Evolutionary conservation across 1,284 basidiomycete genomes (phyloP).

Genomic region (Sporisorium graminicola): DNA sequence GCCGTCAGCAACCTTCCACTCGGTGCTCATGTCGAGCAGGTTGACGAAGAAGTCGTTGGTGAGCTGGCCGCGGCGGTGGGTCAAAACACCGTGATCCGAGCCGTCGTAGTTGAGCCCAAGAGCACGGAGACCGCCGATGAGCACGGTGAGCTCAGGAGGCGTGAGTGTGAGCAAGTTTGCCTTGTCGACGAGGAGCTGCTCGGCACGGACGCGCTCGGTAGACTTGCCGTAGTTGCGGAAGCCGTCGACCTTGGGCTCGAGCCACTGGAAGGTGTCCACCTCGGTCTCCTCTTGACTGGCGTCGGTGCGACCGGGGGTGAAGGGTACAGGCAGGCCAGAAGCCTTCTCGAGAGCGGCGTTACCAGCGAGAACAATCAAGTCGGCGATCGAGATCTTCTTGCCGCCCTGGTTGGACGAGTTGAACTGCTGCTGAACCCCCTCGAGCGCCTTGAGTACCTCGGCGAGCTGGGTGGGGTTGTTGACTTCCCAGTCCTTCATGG

Average conservation of each 20-base stretch:
- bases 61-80: conserved; percentile 37
- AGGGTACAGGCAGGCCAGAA: conserved; percentile 41
- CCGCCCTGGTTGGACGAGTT: conserved; percentile 41
- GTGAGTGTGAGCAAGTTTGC: conserved; percentile 45
- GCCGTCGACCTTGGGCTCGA: conserved; percentile 39
- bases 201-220: conserved; percentile 37
- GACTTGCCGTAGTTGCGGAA: conserved; percentile 46
- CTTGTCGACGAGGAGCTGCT: conserved; percentile 45
- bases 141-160: conserved; percentile 42
- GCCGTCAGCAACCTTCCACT: conserved; percentile 45
- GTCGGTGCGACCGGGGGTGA: conserved; percentile 46
- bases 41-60: conserved; percentile 49
- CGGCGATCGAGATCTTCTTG: conserved; percentile 49
- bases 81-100: conserved; percentile 38
- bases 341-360: conserved; percentile 50
- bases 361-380: conserved; percentile 43
- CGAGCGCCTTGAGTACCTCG: conserved; percentile 43
- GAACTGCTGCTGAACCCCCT: conserved; percentile 47
- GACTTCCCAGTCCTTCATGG: conserved; percentile 50
- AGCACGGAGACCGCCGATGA: conserved; percentile 45
- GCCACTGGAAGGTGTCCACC: conserved; percentile 36
- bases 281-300: conserved; percentile 43
- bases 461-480: conserved; percentile 41
- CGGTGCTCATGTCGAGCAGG: conserved; percentile 48
- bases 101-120: conserved; percentile 45